Conservation (phyloP, 2,329 filamentous ascomycete species). For the Neoarthrinium moseri region DNA sequence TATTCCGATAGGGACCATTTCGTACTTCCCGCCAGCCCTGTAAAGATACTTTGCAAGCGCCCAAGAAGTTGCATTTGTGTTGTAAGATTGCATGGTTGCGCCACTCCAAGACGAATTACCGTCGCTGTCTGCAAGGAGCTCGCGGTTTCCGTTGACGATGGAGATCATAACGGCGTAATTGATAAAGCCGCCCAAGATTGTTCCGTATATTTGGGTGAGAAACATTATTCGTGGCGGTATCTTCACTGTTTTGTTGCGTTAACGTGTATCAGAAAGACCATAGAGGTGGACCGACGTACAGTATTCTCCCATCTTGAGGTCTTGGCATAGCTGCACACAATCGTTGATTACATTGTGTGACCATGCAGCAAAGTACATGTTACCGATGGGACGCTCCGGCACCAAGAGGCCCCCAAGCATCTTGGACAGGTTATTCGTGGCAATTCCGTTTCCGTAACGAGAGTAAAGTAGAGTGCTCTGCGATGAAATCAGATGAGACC, state of each 20-base stretch:
- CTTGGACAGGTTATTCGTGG: constrained; percentile 58
- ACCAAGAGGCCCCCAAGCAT: constrained; percentile 53
- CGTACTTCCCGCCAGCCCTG: constrained; percentile 39
- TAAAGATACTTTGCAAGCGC: constrained; percentile 55
- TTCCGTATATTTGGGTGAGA: constrained; percentile 54
- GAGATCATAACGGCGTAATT: constrained; percentile 57
- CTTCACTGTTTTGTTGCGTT: constrained; percentile 38
- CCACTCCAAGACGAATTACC: constrained; percentile 54
- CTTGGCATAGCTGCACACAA: constrained; percentile 47
- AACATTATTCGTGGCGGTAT: constrained; percentile 56
- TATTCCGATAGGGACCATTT: constrained; percentile 49
- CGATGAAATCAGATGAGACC: too few relatives aligned
- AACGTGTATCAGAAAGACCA: background rate
- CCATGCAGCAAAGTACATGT: constrained; percentile 60
- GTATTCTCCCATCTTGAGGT: constrained; percentile 60
- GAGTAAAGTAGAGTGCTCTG: constrained; percentile 52
- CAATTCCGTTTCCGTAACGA: constrained; percentile 55
- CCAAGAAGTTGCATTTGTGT: constrained; percentile 46
- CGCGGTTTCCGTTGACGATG: constrained; percentile 49
- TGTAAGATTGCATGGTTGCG: constrained; percentile 47
- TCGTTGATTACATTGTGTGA: constrained; percentile 56
- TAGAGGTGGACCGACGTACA: constrained; percentile 31
- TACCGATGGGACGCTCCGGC: constrained; percentile 50
- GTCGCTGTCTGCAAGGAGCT: constrained; percentile 40
- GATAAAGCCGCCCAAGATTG: constrained; percentile 50